These are phyloP conservation scores for Pulveroboletus sp. DNA, from an alignment of 1,284 basidiomycete species.

Conservation along the genomic window DNA sequence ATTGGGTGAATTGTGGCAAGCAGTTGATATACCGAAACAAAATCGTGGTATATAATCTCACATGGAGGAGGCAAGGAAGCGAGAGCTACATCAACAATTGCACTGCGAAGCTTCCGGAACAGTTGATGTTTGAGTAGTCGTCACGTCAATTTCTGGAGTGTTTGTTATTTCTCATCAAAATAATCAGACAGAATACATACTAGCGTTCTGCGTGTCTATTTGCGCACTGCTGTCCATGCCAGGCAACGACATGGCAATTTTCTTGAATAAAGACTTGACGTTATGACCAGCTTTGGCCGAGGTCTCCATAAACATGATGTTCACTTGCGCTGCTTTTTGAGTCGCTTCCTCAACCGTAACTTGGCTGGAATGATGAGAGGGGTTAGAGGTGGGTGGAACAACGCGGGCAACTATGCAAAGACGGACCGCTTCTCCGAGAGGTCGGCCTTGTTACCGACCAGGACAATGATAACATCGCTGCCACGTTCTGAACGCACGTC, in stretches of 20 bases:
- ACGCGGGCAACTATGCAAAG: constrained; percentile 18
- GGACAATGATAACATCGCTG: constrained; percentile 96
- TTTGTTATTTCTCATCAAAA: constrained; percentile 4
- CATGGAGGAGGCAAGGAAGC: neutral
- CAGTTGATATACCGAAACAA: constrained; percentile 17
- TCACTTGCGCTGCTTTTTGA: constrained; percentile 86
- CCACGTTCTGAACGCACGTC: constrained; percentile 97
- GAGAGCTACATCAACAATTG: constrained; percentile 51
- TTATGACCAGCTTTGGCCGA: constrained; percentile 99
- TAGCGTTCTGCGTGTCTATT: constrained; percentile 66
- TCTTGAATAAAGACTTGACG: constrained; percentile 98
- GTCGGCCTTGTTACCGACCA: constrained; percentile 99
- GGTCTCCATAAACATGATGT: constrained; percentile 99
- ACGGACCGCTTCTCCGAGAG: constrained; percentile 84
- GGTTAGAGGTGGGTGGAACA: constrained; percentile 6
- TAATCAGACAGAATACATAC: constrained; percentile 41
- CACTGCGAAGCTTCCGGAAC: constrained; percentile 78
- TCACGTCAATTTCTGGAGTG: constrained; percentile 77
- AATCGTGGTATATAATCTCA: constrained; percentile 32
- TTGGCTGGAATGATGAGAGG: constrained; percentile 56
- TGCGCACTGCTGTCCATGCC: constrained; percentile 88
- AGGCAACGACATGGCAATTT: constrained; percentile 97
- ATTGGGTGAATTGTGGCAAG: constrained; percentile 12
- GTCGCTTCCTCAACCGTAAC: constrained; percentile 99
- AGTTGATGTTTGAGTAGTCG: constrained; percentile 55